Conservation (phyloP, 805 yeast species). For the Ogataea pini region DNA sequence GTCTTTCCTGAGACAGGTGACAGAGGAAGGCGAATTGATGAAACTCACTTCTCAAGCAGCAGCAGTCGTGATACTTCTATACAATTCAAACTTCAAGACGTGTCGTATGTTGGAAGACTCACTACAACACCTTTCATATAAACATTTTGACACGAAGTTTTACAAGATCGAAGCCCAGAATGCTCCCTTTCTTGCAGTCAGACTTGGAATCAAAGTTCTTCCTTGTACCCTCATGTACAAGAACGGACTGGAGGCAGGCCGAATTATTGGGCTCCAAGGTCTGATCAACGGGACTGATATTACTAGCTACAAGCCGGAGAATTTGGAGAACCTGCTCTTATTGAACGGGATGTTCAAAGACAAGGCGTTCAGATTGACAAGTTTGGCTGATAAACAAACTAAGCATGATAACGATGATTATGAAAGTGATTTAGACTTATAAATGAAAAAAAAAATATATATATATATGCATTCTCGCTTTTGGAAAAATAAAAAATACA, state of each 20-base stretch:
- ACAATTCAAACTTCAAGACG: slow-evolving; percentile 57
- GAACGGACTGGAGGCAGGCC: slow-evolving; percentile 56
- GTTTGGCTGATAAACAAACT: not conserved
- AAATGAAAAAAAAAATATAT: not conserved
- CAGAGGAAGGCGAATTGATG: slow-evolving; percentile 59
- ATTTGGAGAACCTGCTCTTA: slow-evolving; percentile 48
- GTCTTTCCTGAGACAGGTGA: slow-evolving; percentile 43
- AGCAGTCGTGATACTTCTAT: slow-evolving; percentile 59
- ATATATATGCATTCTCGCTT: too few relatives aligned
- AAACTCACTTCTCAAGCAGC: slow-evolving; percentile 45
- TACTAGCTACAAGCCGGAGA: slow-evolving; percentile 46
- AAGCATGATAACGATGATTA: slow-evolving; percentile 27
- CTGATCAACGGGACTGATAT: slow-evolving; percentile 43
- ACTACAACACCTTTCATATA: slow-evolving; percentile 48
- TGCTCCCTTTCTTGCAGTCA: slow-evolving; percentile 72
- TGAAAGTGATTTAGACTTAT: slow-evolving; percentile 36
- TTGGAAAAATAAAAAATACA: not conserved
- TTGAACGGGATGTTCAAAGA: slow-evolving; percentile 36
- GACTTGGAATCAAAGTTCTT: slow-evolving; percentile 61
- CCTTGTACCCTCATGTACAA: slow-evolving; percentile 69
- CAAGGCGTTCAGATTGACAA: slow-evolving; percentile 34
- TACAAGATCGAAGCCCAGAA: slow-evolving; percentile 57
- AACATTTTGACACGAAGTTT: slow-evolving; percentile 57
- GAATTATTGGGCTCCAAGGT: slow-evolving; percentile 70
- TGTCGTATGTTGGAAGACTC: slow-evolving; percentile 60